Base-by-base conservation (phyloP, 352 stramenopile genomes). In the Phytophthora citrophthora region DNA sequence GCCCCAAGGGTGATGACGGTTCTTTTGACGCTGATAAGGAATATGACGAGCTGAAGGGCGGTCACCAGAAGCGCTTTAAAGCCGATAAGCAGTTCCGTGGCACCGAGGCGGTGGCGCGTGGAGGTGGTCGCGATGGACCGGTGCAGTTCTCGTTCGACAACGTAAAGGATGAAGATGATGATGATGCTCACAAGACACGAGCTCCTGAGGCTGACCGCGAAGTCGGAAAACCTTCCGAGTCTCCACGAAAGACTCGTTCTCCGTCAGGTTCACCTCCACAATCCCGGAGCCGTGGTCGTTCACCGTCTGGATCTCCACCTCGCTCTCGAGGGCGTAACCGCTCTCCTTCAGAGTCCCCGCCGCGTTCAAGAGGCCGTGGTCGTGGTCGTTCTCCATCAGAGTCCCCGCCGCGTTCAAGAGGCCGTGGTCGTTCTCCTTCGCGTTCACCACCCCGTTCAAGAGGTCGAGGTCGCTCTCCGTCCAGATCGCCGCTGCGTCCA, bases 1-100 rank as follows among this genome's bases (percentile, higher is more conserved):
- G 88, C 12, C 91, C 91, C 8, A 98, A 97, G 71, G 86, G 77
- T 15, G 88, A 96, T 54, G 91, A 91, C 5, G 90, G 96, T 54
- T 85, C 90, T 1, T 82, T 86, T 6, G 88, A 96, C 54, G 86
- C 88, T 3, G 89, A 97, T 53, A 84, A 89, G 50, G 88, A 98
- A 57, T 97, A 97, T 45, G 88, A 97, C 29, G 91, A 98, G 23
- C 78, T 99, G n/a, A 97, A 91, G 70, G 70, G 66, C 10, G 76
- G 76, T 5, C 75, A 89, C 43, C 76, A 74, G 23, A 95, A 93
- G 61, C 86, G 90, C 5, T 97, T 97, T 64, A 89, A 92, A 57
- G 89, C 91, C 4, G 91, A 97, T 70, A 89, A 88, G 38, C 85
- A 93, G 65, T 97, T 97, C 68, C 86, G 88, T 27, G 91, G 90